phyloP scores from a whole-genome alignment of 176 grass and related monocot species.

The Olyra latifolia region DNA sequence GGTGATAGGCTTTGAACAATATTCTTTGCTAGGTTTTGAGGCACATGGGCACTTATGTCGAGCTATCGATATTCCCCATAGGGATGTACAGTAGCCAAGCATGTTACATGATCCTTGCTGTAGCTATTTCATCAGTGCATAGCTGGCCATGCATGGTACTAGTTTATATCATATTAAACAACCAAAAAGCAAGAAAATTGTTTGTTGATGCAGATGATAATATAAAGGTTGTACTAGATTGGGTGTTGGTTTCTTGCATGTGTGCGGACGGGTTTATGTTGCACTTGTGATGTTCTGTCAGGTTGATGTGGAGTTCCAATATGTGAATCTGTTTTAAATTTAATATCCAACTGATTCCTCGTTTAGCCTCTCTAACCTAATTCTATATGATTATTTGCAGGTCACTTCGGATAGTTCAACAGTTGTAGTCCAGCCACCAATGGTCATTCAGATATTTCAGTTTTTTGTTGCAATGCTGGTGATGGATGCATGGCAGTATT shows the following conservation, averaged over 20 bases:
- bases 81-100: background rate
- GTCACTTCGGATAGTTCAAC: slow-evolving; percentile 62
- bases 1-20: background rate
- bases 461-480: slow-evolving; percentile 81
- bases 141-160: background rate
- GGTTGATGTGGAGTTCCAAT: background rate
- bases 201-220: background rate
- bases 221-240: background rate
- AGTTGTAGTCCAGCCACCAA: slow-evolving; percentile 57
- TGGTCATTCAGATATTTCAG: slow-evolving; percentile 61
- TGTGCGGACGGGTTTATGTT: background rate
- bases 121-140: background rate
- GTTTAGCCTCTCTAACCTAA: background rate
- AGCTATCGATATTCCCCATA: background rate
- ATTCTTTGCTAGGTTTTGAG: background rate
- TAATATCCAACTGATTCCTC: background rate
- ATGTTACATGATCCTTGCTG: background rate
- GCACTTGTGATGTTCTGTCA: background rate
- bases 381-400: slow-evolving; percentile 37
- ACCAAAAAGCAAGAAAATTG: background rate
- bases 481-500: slow-evolving; percentile 94
- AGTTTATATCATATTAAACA: background rate
- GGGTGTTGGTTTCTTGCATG: background rate
- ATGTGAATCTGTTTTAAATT: background rate
- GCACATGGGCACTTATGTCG: background rate